Evolutionary conservation across 2,329 filamentous ascomycete species (phyloP), one percentile per base, ranked within the genome.

Genomic region (Myriosclerotinia scirpicola): DNA sequence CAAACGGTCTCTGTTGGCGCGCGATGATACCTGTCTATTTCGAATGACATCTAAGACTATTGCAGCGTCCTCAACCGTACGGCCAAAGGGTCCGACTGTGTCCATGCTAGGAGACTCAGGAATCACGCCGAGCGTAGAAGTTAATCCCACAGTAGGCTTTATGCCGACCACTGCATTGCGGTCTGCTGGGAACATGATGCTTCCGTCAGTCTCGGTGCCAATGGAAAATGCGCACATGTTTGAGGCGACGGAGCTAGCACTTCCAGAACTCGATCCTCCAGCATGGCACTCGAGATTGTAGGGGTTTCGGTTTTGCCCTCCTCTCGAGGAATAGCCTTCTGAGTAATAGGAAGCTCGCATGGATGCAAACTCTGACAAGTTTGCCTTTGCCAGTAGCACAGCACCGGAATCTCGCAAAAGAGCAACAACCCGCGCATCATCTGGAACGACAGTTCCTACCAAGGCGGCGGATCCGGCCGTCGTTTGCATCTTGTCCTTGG

Each of bases 91-190:
- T 2, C 26, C 26, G 20, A n/a, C 20, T 46, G 17, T n/a, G 20
- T 20, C 44, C n/a, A 22, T 48, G 7, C n/a, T n/a, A n/a, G 20
- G 20, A 3, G n/a, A 48, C 46, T 22, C n/a, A 1, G 89, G 88
- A 11, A 91, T 83, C 2, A 90, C 87, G 4, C 88, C 79, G 67
- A 82, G 77, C 11, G 85, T 78, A 2, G 84, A 86, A 0, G 84
- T 88, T 3, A 90, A 78, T 0, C 87, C 87, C 1, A 89, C 84
- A 0, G 86, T 88, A 2, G 87, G 85, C 73, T 87, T 88, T 74
- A 90, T 86, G 1, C 86, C 87, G 0, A 89, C 87, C 1, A 89
- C 75, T 65, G 87, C 88, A 78, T 85, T 89, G 14, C 69, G 61
- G 38, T 76, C 70, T 0, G 78, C 73, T 0, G 88, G 88, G 12